Conservation (phyloP, 371 early-diverging fungal genomes). For the Cokeromyces recurvatus region DNA sequence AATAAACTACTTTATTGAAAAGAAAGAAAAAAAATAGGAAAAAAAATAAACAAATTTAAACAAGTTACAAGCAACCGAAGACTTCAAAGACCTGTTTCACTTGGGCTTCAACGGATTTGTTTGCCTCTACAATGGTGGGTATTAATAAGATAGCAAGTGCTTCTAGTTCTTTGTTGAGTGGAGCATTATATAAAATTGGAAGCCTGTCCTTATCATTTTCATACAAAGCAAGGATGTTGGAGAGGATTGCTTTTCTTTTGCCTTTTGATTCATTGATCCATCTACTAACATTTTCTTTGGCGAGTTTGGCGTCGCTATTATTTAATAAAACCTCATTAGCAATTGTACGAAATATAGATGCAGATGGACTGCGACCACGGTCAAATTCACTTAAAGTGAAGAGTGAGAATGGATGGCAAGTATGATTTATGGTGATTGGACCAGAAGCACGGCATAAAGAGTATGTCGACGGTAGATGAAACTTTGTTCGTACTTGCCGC, state of each 20-base stretch:
- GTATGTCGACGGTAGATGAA: constrained; percentile 1
- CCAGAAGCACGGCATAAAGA: constrained; percentile 8
- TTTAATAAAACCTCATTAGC: constrained; percentile 7
- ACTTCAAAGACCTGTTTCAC: constrained; percentile 7
- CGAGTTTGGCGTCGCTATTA: constrained; percentile 5
- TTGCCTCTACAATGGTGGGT: too few species aligned
- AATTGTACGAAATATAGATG: constrained; percentile 3
- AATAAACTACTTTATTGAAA: constrained; percentile 9
- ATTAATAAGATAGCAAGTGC: constrained; percentile 3
- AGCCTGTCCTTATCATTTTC: constrained; percentile 4
- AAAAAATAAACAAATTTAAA: neutral
- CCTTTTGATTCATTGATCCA: constrained; percentile 1
- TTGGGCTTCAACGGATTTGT: constrained; percentile 6
- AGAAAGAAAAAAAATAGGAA: neutral
- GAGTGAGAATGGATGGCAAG: constrained; percentile 14
- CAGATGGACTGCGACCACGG: constrained; percentile 10
- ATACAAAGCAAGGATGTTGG: neutral
- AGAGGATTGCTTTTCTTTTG: constrained; percentile 3
- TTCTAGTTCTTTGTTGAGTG: constrained; percentile 2
- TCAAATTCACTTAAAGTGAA: constrained; percentile 11
- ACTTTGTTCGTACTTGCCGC: constrained; percentile 1
- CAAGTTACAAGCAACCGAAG: constrained; percentile 7
- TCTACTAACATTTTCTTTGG: constrained; percentile 1
- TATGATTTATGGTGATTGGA: neutral
- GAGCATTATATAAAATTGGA: neutral